Conservation (phyloP, 2,329 filamentous ascomycete species). For the Beauveria pseudobassiana region DNA sequence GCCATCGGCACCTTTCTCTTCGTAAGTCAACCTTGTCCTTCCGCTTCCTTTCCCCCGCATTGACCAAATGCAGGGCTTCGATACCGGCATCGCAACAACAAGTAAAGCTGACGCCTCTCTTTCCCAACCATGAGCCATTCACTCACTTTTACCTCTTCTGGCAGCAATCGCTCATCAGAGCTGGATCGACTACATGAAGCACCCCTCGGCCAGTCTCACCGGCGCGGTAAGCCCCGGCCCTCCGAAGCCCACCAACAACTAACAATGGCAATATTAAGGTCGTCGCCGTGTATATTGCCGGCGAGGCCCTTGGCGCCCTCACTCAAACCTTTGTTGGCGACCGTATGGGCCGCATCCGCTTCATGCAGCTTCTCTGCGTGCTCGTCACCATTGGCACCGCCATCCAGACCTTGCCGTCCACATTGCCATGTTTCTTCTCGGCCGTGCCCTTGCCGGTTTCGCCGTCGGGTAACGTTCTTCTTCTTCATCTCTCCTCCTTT, state of each 20-base stretch:
- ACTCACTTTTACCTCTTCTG: no score
- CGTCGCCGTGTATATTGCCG: slow-evolving; percentile 52
- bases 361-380: slow-evolving; percentile 46
- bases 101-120: slow-evolving; percentile 27
- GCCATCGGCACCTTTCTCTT: slow-evolving; percentile 53
- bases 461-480: slow-evolving; percentile 4
- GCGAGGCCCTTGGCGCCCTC: slow-evolving; percentile 48
- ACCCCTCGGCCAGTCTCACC: slow-evolving; percentile 46
- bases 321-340: slow-evolving; percentile 47
- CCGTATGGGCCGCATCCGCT: slow-evolving; percentile 42
- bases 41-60: neutral
- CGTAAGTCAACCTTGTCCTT: slow-evolving; percentile 26
- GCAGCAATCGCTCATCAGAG: slow-evolving; percentile 50
- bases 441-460: slow-evolving; percentile 36
- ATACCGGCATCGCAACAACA: slow-evolving; percentile 53
- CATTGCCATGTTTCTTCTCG: slow-evolving; percentile 46
- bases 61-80: slow-evolving; percentile 38
- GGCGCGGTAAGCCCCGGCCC: slow-evolving; percentile 32
- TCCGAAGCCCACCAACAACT: neutral
- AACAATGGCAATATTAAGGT: slow-evolving; percentile 24
- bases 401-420: slow-evolving; percentile 47
- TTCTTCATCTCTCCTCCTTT: no score
- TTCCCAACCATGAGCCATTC: no score
- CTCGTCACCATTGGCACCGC: slow-evolving; percentile 46
- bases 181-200: slow-evolving; percentile 51